A percentile compares a stretch with the other conserved stretches of the same genome.
Conservation (phyloP, 768 basidiomycete species). For the Tephrocybe rancida region DNA sequence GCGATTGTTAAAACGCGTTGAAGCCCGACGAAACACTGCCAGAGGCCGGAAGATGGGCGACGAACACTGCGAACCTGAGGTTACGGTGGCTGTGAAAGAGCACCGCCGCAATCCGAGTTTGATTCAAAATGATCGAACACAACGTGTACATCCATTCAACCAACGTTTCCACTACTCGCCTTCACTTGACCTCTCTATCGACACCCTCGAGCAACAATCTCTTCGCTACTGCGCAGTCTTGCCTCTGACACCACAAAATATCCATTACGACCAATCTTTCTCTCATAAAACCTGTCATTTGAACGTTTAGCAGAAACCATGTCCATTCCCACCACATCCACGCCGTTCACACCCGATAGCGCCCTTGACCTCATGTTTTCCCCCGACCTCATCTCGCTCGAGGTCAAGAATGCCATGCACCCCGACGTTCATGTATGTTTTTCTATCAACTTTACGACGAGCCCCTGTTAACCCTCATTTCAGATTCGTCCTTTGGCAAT, state of each 20-base stretch:
- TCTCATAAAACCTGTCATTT: no score
- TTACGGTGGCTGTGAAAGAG: constrained; percentile 11
- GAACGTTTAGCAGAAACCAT: no score
- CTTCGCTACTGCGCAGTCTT: background rate
- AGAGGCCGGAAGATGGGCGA: background rate
- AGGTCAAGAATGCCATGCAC: constrained; percentile 62
- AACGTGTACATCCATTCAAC: background rate
- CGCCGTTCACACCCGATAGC: constrained; percentile 57
- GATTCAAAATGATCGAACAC: constrained; percentile 7
- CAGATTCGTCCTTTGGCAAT: constrained; percentile 91
- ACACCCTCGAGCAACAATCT: background rate
- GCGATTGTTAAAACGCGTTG: background rate
- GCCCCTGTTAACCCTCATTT: background rate
- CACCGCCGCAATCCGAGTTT: constrained; percentile 10
- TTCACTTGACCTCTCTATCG: background rate
- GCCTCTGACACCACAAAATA: background rate
- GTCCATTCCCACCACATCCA: constrained; percentile 11
- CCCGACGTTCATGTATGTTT: constrained; percentile 45
- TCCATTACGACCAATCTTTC: background rate
- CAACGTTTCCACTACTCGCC: background rate
- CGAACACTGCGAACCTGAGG: background rate
- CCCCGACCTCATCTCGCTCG: constrained; percentile 65
- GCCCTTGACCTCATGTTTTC: constrained; percentile 81
- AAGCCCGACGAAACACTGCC: background rate
- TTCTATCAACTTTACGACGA: no score